phyloP scores from a whole-genome alignment of 2,329 filamentous ascomycete genomes.

The Colletotrichum magnum region DNA sequence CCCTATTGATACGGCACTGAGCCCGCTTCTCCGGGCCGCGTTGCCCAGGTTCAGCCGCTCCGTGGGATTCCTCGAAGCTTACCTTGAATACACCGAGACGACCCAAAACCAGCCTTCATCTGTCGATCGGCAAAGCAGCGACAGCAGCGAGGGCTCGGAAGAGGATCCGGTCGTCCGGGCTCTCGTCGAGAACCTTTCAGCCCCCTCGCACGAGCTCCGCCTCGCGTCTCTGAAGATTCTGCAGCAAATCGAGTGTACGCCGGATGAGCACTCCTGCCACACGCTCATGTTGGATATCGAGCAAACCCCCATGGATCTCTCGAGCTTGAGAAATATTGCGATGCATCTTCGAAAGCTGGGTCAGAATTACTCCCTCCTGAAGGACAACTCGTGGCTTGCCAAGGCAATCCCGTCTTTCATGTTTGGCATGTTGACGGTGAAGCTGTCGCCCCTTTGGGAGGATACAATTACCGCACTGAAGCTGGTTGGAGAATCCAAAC shows the following conservation, averaged over 20 bases:
- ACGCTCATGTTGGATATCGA: constrained; percentile 83
- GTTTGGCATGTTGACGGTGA: constrained; percentile 90
- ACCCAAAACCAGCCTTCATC: constrained; percentile 42
- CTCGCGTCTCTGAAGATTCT: constrained; percentile 81
- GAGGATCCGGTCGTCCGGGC: constrained; percentile 74
- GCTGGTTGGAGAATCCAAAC: constrained; percentile 77
- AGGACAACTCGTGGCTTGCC: constrained; percentile 74
- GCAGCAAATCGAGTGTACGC: constrained; percentile 68
- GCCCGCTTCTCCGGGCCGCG: constrained; percentile 75
- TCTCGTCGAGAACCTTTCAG: constrained; percentile 81
- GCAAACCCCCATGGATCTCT: constrained; percentile 81
- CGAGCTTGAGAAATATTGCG: constrained; percentile 82
- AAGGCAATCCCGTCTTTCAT: constrained; percentile 84
- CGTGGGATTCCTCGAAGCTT: constrained; percentile 76
- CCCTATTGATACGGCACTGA: constrained; percentile 72
- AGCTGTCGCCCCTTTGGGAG: constrained; percentile 89
- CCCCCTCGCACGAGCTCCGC: constrained; percentile 81
- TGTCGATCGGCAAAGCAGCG: constrained; percentile 45
- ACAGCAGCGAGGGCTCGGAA: constrained; percentile 60
- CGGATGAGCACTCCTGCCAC: constrained; percentile 66
- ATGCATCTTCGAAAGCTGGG: constrained; percentile 89
- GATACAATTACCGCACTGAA: constrained; percentile 84
- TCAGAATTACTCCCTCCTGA: constrained; percentile 71
- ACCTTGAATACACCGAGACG: constrained; percentile 68
- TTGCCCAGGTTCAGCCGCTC: constrained; percentile 76